phyloP scores from a whole-genome alignment of 2,329 filamentous ascomycete genomes.

The Fusarium austroafricanum region DNA sequence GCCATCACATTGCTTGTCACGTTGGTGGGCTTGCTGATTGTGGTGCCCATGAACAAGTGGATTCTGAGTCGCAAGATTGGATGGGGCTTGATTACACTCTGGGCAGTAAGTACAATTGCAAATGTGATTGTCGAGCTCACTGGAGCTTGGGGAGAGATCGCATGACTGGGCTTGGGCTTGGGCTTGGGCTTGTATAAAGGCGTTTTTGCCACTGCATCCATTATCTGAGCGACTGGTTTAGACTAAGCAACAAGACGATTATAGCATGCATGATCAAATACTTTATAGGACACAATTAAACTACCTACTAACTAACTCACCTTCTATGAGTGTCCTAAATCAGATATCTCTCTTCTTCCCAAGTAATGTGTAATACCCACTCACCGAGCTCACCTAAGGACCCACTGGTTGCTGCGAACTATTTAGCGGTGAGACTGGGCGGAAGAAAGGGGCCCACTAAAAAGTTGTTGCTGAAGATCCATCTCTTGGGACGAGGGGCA shows the following conservation, averaged over 20 bases:
- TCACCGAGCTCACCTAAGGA: slow-evolving; percentile 23
- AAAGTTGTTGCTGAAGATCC: slow-evolving; percentile 23
- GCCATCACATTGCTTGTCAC: slow-evolving; percentile 86
- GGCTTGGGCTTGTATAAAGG: background rate
- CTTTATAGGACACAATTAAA: background rate
- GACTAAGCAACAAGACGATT: slow-evolving; percentile 1
- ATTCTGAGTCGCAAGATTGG: slow-evolving; percentile 85
- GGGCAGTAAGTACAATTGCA: slow-evolving; percentile 80
- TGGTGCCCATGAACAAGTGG: slow-evolving; percentile 89
- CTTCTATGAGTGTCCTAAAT: background rate
- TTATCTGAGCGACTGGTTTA: slow-evolving; percentile 6
- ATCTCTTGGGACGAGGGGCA: background rate
- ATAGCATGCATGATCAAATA: background rate
- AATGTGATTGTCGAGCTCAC: slow-evolving; percentile 86
- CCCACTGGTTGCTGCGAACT: slow-evolving; percentile 11
- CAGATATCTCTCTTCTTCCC: background rate
- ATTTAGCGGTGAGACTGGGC: slow-evolving; percentile 29
- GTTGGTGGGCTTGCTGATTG: slow-evolving; percentile 79
- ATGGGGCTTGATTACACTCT: slow-evolving; percentile 81
- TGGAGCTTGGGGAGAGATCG: slow-evolving; percentile 59
- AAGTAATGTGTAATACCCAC: background rate
- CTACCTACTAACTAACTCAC: background rate
- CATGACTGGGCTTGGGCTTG: slow-evolving; percentile 2
- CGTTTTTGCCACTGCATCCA: background rate
- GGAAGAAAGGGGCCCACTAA: slow-evolving; percentile 9